Evolutionary conservation across 2,329 filamentous ascomycete species (phyloP), one percentile per base, ranked within the genome.

Genomic region (Colletotrichum sp.): DNA sequence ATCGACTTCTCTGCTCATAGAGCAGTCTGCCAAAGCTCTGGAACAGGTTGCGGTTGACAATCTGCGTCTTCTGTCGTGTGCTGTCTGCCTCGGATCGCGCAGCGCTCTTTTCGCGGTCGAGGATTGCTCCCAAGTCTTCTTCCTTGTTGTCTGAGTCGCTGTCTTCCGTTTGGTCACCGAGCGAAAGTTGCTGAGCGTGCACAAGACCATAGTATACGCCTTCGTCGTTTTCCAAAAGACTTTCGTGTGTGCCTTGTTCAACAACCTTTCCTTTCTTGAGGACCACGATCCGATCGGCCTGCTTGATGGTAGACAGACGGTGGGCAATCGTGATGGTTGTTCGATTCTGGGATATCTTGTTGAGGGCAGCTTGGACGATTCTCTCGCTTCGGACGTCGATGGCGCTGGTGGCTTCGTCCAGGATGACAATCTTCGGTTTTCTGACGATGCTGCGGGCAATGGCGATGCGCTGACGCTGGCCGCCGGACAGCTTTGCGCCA

Each of bases 381-480:
- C 88, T 84, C 77, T 91, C 90, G 18, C 89, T 87, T 3, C 89
- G 86, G 5, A 89, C 88, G 60, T 90, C 89, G 66, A 91, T 89
- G 16, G 93, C 92, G 73, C 92, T 94, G 0, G 94, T 96, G 1
- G 95, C 94, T 83, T 96, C 94, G 80, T 97, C 94, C 9, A 97
- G 87, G 44, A 96, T 92, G 4, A 95, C 87, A 55, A 95, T 94
- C 16, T 89, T 89, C 0, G 95, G 94, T 76, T 93, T 88, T 74
- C 93, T 92, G 63, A 96, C 89, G 76, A 96, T 95, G 52, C 92
- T 93, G 34, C 95, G 89, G 2, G 94, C 94, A 77, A 96, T 96
- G 3, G 94, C 94, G 28, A 98, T 89, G 7, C 95, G 91, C 82
- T 98, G 95, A n/a, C 95, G 91, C 82, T 98, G 95, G 1, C 95